Evolutionary conservation across 2,329 filamentous ascomycete species (phyloP).

Genomic region (Colletotrichum falcatum): DNA sequence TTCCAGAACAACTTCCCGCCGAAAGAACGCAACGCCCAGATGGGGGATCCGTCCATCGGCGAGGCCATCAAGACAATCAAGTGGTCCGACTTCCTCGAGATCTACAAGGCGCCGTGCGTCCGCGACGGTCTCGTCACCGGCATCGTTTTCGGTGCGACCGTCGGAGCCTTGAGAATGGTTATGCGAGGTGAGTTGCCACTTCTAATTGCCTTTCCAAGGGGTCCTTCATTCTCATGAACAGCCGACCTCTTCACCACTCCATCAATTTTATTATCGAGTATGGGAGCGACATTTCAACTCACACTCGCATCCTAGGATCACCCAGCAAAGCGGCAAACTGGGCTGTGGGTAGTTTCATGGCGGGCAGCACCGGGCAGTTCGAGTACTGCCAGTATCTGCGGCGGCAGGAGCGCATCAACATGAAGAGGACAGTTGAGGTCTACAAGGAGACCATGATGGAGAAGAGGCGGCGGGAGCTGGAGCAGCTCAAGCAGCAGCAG

Average conservation of each 20-base stretch:
- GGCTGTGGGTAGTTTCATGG: constrained; percentile 82
- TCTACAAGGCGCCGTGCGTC: constrained; percentile 86
- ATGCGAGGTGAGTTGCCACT: constrained; percentile 73
- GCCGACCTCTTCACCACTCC: neutral
- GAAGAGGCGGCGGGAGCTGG: constrained; percentile 56
- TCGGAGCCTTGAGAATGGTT: constrained; percentile 80
- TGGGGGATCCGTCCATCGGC: constrained; percentile 54
- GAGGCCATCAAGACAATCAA: constrained; percentile 78
- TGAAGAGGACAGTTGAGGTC: constrained; percentile 85
- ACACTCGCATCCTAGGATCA: constrained; percentile 12
- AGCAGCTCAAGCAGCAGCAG: constrained; percentile 52
- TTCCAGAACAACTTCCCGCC: constrained; percentile 43
- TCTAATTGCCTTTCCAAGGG: neutral
- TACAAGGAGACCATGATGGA: constrained; percentile 57
- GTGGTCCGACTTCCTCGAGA: constrained; percentile 74
- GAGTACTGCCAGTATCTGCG: constrained; percentile 86
- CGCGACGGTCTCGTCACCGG: constrained; percentile 85
- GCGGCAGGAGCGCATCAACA: constrained; percentile 80
- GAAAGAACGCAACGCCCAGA: constrained; percentile 41
- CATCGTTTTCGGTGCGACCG: constrained; percentile 81
- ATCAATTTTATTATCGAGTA: neutral
- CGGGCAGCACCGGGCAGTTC: constrained; percentile 78
- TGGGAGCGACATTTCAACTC: neutral
- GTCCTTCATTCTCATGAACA: neutral
- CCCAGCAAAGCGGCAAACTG: constrained; percentile 81